phyloP scores from a whole-genome alignment of 2,329 filamentous ascomycete genomes.

The Colletotrichum costaricense region DNA sequence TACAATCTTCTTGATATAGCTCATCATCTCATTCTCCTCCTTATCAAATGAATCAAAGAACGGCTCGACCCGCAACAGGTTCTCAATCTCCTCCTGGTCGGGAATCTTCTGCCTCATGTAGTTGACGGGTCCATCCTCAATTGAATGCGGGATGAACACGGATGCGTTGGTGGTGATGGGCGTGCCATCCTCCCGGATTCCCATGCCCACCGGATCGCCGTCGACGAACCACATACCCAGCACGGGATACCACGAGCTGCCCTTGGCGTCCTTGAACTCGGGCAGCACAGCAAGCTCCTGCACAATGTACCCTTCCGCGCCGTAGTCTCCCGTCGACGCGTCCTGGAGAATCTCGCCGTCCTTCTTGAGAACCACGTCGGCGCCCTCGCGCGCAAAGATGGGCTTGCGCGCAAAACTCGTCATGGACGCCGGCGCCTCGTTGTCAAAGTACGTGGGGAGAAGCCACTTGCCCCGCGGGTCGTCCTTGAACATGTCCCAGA shows the following conservation, averaged over 20 bases:
- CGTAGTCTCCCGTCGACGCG: not conserved
- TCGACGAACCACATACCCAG: constrained; percentile 14
- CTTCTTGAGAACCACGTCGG: not conserved
- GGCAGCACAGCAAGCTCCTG: constrained; percentile 11
- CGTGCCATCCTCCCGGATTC: not conserved
- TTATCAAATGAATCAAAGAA: constrained; percentile 1
- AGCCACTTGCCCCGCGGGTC: constrained; percentile 11
- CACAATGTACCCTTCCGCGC: not conserved
- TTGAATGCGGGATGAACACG: constrained; percentile 7
- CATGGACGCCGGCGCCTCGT: not conserved
- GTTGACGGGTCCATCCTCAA: not conserved
- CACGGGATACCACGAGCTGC: not conserved
- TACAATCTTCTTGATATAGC: constrained; percentile 8
- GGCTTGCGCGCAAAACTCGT: constrained; percentile 16
- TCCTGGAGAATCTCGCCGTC: constrained; percentile 7
- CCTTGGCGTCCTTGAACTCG: not conserved
- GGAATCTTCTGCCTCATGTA: not conserved
- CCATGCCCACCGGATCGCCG: not conserved
- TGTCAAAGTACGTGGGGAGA: constrained; percentile 12
- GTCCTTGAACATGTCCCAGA: constrained; percentile 14
- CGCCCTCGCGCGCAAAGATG: constrained; percentile 13
- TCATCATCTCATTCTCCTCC: not conserved
- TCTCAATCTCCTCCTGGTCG: not conserved
- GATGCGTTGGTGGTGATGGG: constrained; percentile 7
- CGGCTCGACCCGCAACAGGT: not conserved